A percentile compares a stretch with the other conserved stretches of the same genome.
Conservation (phyloP, 306 rosid species). For the Cucumis melo region DNA sequence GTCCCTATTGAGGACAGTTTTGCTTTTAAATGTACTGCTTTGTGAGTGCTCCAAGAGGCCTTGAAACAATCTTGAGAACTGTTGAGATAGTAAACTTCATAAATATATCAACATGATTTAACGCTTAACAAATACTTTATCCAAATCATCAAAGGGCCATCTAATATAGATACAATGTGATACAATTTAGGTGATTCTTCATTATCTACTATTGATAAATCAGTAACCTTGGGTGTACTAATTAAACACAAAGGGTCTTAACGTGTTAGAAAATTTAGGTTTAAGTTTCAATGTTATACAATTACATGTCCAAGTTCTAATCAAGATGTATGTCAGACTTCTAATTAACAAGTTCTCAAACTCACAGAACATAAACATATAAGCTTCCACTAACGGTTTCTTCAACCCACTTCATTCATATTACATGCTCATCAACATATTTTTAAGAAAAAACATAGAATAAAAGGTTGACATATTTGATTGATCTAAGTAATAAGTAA, state of each 20-base stretch:
- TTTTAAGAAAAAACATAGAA: neutral
- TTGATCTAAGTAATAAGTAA: neutral
- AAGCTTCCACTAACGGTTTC: neutral
- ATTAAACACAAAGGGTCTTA: neutral
- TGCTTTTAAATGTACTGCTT: constrained; percentile 62
- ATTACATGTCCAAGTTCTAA: neutral
- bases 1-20: constrained; percentile 31
- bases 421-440: neutral
- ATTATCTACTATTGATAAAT: neutral
- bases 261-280: neutral
- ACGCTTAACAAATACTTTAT: neutral
- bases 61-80: constrained; percentile 96
- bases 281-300: neutral
- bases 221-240: neutral
- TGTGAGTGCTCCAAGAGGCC: constrained; percentile 88
- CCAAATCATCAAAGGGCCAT: neutral
- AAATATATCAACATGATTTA: neutral
- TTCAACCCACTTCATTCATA: neutral
- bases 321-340: neutral
- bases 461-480: neutral
- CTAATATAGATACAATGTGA: neutral
- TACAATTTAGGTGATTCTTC: neutral
- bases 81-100: constrained; percentile 19
- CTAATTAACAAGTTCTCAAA: neutral
- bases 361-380: neutral